Evolutionary conservation across 345 rosid genomes (phyloP), one percentile per base, ranked within the genome.

Genomic region (Triadica sebifera): DNA sequence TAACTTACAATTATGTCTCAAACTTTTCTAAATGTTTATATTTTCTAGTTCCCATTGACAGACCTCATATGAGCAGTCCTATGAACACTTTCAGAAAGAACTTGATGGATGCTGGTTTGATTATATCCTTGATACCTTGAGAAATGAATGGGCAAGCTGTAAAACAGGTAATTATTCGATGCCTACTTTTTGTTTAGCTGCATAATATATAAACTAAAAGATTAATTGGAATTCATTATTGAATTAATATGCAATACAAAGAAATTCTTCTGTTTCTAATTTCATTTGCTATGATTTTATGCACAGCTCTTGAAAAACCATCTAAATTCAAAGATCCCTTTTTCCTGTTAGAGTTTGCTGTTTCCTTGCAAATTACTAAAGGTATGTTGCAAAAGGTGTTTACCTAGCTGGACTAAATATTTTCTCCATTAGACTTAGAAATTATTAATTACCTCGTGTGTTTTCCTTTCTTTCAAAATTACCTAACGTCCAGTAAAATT

Each of bases 71-170:
- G 78, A 75, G 73, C 86, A 70, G 71, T 82, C 88, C 75, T 34
- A 76, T 61, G 79, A 80, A 68, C 69, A 66, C 49, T 79, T 89
- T 53, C 74, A 62, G 70, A 88, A 83, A 69, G 90, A 88, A 85
- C 82, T 87, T 68, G 86, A 85, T 75, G 90, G 87, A 72, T 84
- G 87, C 67, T 88, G 94, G 94, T 86, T 85, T 79, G 91, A 78
- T 78, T 5, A 34, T 67, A 46, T 72, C 55, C 43, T 63, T 63
- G 75, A 70, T 19, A 57, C 64, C 37, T 53, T 70, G 46, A 12
- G 19, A 53, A 70, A 64, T 73, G 76, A 73, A 52, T 73, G 76
- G 76, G 20, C 51, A 20, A 73, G 16, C 70, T 73, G 76, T 52
- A 73, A 65, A 73, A 64, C 20, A 38, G 70, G 76, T 73, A 73